Percentiles rank a stretch among this genome's conserved stretches.
phyloP scores from a whole-genome alignment of 116 monocot species.

The Zostera marina region DNA sequence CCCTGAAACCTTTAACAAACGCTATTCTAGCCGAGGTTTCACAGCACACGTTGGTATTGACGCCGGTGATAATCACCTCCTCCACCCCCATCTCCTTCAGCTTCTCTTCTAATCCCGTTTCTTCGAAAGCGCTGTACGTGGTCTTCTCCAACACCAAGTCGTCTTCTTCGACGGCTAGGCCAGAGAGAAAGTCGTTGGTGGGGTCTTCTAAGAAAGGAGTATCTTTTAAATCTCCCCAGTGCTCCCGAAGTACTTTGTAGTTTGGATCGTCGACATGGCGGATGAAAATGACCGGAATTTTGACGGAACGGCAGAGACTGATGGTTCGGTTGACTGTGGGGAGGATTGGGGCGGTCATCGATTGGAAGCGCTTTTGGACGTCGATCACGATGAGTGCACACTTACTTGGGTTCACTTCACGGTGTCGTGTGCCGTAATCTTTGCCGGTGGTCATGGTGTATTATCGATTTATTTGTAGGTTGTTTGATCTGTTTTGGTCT shows the following conservation, averaged over 20 bases:
- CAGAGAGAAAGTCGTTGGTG: constrained; percentile 25
- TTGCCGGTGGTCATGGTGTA: no score
- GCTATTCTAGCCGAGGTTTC: constrained; percentile 40
- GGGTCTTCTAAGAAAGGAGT: constrained; percentile 5
- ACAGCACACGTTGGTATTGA: constrained; percentile 80
- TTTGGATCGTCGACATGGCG: constrained; percentile 45
- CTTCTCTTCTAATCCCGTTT: constrained; percentile 46
- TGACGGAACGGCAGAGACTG: constrained; percentile 39
- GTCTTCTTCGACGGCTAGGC: constrained; percentile 4
- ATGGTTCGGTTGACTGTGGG: constrained; percentile 37
- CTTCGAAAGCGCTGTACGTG: constrained; percentile 59
- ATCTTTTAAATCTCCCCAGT: no score
- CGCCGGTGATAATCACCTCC: constrained; percentile 65
- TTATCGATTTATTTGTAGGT: no score
- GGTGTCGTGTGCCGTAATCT: neutral
- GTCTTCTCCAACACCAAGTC: constrained; percentile 51
- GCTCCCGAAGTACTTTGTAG: constrained; percentile 46
- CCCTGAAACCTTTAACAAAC: constrained; percentile 7
- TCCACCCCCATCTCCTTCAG: constrained; percentile 34
- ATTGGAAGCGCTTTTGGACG: constrained; percentile 55
- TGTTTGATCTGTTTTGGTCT: no score
- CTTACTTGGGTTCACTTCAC: constrained; percentile 20
- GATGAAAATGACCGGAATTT: constrained; percentile 46
- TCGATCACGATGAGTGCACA: constrained; percentile 68
- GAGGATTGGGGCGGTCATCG: constrained; percentile 27